These are phyloP conservation scores for Podaxis sp. DNA, from an alignment of 768 basidiomycete species.

Conservation along the genomic window DNA sequence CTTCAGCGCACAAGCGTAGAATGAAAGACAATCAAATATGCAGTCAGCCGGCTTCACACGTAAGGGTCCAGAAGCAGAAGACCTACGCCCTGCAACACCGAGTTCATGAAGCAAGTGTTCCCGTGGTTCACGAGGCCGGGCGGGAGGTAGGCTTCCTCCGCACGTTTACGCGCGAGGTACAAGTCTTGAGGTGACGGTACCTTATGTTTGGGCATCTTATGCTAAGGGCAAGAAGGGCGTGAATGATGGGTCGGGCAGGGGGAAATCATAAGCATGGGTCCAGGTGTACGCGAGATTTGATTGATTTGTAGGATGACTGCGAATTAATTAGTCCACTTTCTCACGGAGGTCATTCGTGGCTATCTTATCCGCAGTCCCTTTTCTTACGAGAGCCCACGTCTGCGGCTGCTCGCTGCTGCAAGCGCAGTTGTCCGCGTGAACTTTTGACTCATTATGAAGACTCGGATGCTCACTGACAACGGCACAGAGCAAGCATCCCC, in stretches of 20 bases:
- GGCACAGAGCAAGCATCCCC: not conserved
- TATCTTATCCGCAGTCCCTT: not conserved
- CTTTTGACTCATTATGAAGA: not conserved
- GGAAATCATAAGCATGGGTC: constrained; percentile 3
- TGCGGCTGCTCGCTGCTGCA: not conserved
- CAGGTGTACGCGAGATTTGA: not conserved
- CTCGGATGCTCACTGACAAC: not conserved
- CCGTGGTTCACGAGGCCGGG: constrained; percentile 53
- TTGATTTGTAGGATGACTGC: not conserved
- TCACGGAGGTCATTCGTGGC: not conserved
- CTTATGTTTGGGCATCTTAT: constrained; percentile 54
- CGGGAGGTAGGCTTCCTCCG: constrained; percentile 69
- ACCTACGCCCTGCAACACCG: constrained; percentile 85
- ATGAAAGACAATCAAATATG: constrained; percentile 1
- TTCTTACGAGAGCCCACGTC: not conserved
- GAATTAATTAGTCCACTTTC: not conserved
- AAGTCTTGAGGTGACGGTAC: constrained; percentile 61
- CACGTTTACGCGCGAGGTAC: constrained; percentile 54
- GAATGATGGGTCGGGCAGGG: not conserved
- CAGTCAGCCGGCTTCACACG: constrained; percentile 1
- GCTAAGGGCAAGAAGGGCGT: not conserved
- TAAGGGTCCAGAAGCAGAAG: constrained; percentile 2
- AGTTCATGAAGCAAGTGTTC: constrained; percentile 97
- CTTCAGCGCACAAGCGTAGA: constrained; percentile 31
- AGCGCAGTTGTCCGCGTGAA: not conserved